Base-by-base conservation (phyloP, 2,329 filamentous ascomycete species). In the Exophiala sideris region DNA sequence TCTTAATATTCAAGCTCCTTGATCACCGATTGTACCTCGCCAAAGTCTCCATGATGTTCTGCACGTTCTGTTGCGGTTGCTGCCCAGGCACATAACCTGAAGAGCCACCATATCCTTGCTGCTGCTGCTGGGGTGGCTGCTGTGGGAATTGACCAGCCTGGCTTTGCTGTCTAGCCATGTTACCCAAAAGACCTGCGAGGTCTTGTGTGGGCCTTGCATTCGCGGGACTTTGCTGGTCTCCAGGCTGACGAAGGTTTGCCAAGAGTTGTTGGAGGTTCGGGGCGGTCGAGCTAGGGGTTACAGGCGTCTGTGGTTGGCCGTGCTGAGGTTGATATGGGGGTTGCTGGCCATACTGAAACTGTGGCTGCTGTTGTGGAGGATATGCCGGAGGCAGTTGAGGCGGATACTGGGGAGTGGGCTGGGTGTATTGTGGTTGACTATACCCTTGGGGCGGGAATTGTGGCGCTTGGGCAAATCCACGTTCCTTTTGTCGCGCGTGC, bases 401-500 rank as follows among this genome's bases (percentile, higher is more conserved):
- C 36, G 48, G 46, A 32, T 20, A 52, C 24, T 70, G 65, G 66
- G 50, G 69, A 10, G 56, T 53, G 11, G 36, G 42, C 29, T 56
- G 50, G 8, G 50, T 50, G 40, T 55, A 58, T 18, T 65, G 65
- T 48, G 63, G 67, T 62, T 69, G 68, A 7, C 49, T 38, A 52
- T 70, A 68, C 44, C 65, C 58, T 42, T 68, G 62, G 44, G 66
- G 71, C 45, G 66, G 64, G 41, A 66, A 66, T 48, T 62, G 66
- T 39, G 62, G 65, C 24, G 63, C 65, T 51, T 62, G 67, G 60
- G 68, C 44, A 59, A 70, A 20, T 12, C 63, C 42, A 54, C 62
- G 54, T 54, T 70, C 65, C 40, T 68, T 75, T 59, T 78, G 71
- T 68, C 88, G 91, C 48, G 86, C 82, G 54, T 89, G 83, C 39